Base-by-base conservation (phyloP, 768 basidiomycete species). In the Leccinum obscurum region DNA sequence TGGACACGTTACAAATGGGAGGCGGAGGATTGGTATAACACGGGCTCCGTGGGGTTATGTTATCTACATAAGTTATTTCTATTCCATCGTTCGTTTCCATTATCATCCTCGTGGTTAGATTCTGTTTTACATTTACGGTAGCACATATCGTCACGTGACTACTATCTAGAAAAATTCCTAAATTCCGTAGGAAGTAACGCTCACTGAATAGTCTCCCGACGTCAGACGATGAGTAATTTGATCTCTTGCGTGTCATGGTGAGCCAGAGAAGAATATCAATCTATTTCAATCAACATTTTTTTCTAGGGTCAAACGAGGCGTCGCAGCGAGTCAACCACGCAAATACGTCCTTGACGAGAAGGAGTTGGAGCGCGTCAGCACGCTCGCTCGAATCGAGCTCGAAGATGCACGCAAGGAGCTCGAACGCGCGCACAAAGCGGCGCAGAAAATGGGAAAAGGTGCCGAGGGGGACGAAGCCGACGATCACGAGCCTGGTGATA, bases 271-370 rank as follows among this genome's bases (percentile, higher is more conserved):
- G 14, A 55, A 15, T 8, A 0, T 41, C 49, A 15, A 8, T 17
- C 3, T 11, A 20, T 10, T 15, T 44, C 13, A 32, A 22, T 56
- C 59, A 39, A 59, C 41, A 53, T 17, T 4, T 13, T 58, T 62
- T 60, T 15, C 4, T 34, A 87, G 86, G 93, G 89, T 97, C 28
- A 86, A 86, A 63, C 83, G 90, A 56, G 95, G 97, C 9, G 84
- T 86, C 17, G 79, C 95, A 3, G 78, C 81, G 3, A 81, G 81
- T 51, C 83, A 94, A 64, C 96, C 97, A 2, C 76, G 79, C 69
- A 93, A 91, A 78, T 98, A 98, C 74, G 82, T 90, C 55, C 85
- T 98, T 32, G 93, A 97, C 69, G 92, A 95, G 69, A 77, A 84
- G 55, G 97, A 99, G 75, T 80, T 98, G 13, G 86, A 90, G 69